Percentiles rank a stretch among this genome's conserved stretches.
These are phyloP conservation scores for Chaetomium cochliodes DNA, from an alignment of 495 filamentous ascomycete species.

Conservation along the genomic window DNA sequence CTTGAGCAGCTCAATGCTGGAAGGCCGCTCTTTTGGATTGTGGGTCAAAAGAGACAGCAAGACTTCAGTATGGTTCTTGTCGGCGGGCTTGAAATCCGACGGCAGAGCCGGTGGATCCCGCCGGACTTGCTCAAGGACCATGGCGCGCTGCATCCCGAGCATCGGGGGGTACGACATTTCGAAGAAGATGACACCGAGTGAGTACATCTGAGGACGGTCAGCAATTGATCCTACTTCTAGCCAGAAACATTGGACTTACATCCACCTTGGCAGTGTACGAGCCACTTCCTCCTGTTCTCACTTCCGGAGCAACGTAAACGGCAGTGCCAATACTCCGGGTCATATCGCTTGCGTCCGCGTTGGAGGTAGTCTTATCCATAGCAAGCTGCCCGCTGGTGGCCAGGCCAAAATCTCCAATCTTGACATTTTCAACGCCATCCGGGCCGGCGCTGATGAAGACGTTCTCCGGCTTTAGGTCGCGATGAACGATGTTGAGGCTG, in stretches of 20 bases:
- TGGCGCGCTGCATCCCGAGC: conserved; percentile 84
- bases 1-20: conserved; percentile 78
- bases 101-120: conserved; percentile 68
- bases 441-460: conserved; percentile 69
- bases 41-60: conserved; percentile 79
- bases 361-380: conserved; percentile 63
- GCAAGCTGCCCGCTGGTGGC: conserved; percentile 81
- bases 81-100: conserved; percentile 67
- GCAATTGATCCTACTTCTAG: neutral
- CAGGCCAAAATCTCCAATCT: conserved; percentile 94
- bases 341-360: conserved; percentile 49
- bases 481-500: conserved; percentile 86
- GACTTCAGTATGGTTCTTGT: conserved; percentile 70
- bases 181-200: conserved; percentile 94
- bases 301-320: conserved; percentile 90
- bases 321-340: conserved; percentile 93
- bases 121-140: conserved; percentile 68
- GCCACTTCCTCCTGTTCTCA: conserved; percentile 67
- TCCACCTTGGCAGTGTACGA: conserved; percentile 93
- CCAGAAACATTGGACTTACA: conserved; percentile 49
- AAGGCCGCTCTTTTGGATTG: conserved; percentile 75
- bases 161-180: conserved; percentile 89
- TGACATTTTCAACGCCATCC: conserved; percentile 80
- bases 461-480: conserved; percentile 97
- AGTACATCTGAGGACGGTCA: conserved; percentile 73